A percentile compares a stretch with the other conserved stretches of the same genome.
phyloP scores from a whole-genome alignment of 106 monocot genomes.

The Xerophyta viscosa region DNA sequence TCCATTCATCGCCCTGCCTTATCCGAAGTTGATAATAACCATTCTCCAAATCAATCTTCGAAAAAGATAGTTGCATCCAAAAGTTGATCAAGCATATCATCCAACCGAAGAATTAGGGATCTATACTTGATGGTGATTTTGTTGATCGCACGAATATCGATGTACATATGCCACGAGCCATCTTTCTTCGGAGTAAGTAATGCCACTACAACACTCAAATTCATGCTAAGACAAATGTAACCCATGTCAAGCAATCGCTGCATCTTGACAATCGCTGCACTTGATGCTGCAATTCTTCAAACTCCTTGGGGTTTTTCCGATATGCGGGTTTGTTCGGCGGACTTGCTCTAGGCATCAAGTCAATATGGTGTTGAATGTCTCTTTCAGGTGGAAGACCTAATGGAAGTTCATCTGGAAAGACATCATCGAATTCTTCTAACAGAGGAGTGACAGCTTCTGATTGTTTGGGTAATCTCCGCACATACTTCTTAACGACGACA shows the following conservation, averaged over 20 bases:
- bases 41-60: slow-evolving; percentile 8
- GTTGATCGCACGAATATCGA: slow-evolving; percentile 2
- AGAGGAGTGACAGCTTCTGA: too few species aligned
- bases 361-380: too few species aligned
- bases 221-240: not conserved
- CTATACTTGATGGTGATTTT: slow-evolving; percentile 7
- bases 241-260: not conserved
- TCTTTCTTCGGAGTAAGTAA: slow-evolving; percentile 11
- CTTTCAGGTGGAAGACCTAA: too few species aligned
- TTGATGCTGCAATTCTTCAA: not conserved
- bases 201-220: slow-evolving; percentile 3
- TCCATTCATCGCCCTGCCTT: slow-evolving; percentile 2
- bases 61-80: not conserved
- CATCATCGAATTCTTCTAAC: too few species aligned
- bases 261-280: too few species aligned
- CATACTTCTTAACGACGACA: too few species aligned
- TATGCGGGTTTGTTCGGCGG: slow-evolving; percentile 8
- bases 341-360: too few species aligned
- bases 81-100: slow-evolving; percentile 8
- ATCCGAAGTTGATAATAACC: slow-evolving; percentile 11
- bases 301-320: not conserved
- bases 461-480: too few species aligned
- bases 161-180: slow-evolving; percentile 4
- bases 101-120: slow-evolving; percentile 3
- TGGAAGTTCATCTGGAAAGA: too few species aligned